Base-by-base conservation (phyloP, 768 basidiomycete genomes). In the Russula foetens region DNA sequence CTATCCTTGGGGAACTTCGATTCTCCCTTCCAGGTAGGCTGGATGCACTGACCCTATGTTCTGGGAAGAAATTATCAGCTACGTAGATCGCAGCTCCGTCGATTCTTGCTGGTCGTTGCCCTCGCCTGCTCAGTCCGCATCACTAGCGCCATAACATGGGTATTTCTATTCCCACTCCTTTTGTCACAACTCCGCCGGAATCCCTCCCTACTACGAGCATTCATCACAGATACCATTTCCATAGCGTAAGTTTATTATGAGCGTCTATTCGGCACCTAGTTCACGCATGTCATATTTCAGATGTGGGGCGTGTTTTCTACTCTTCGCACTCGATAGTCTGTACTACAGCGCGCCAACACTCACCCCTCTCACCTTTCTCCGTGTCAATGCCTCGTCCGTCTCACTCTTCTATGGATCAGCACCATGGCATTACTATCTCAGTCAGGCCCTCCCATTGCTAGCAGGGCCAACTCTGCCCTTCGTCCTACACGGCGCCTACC, bases 331-430 rank as follows among this genome's bases (percentile, higher is more conserved):
- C 46, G 97, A 98, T 71, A 83, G 85, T 28, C 31, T 77, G 4
- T 92, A 90, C 74, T 89, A 91, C 67, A 77, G 79, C 12, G 75
- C 71, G 60, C 77, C 79, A 0, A 88, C 84, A 3, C 76, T 92
- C 65, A 93, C 94, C 0, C 81, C 89, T 2, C 70, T 89, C 43
- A 92, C 91, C 67, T 99, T 99, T 72, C 69, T 96, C 28, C 72
- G 78, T 26, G 85, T 87, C 50, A 99, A 99, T 69, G 71, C 93
- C 14, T 87, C 94, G 4, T 78, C 83, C 3, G 82, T 98, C 35
- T 96, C 97, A 0, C 75, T 87, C n/a, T 97, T 97, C 74, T 99
- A 98, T 69, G 97, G 97, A 21, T 74, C 79, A 2, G 92, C 82
- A 66, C 74, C 88, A 6, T 90, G 85, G 84, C 90, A 97, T 69